Evolutionary conservation across 2,329 filamentous ascomycete genomes (phyloP).

Genomic region (Aspergillus brunneoviolaceus): DNA sequence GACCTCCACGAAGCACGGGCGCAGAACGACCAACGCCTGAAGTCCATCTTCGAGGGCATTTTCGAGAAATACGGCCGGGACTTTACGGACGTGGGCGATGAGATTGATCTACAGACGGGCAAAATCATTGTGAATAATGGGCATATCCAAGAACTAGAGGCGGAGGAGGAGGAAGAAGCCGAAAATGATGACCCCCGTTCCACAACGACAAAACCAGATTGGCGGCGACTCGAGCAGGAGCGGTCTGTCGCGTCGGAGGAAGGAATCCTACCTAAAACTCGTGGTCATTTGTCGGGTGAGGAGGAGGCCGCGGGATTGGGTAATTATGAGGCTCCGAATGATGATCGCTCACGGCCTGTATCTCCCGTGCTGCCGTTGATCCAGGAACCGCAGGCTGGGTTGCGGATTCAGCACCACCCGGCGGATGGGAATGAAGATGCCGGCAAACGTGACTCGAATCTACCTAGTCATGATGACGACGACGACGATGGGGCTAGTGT

Average conservation of each 20-base stretch:
- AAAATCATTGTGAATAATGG: slow-evolving; percentile 88
- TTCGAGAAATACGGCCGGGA: slow-evolving; percentile 85
- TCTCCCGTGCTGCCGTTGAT: slow-evolving; percentile 1
- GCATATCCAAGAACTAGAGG: slow-evolving; percentile 58
- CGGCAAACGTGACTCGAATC: slow-evolving; percentile 6
- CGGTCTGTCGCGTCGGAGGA: background rate
- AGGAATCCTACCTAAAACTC: background rate
- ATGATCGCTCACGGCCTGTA: slow-evolving; percentile 30
- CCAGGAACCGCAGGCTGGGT: background rate
- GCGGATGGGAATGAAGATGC: slow-evolving; percentile 11
- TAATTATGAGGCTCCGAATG: slow-evolving; percentile 42
- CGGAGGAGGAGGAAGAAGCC: too few species aligned
- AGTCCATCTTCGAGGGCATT: slow-evolving; percentile 82
- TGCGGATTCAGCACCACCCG: background rate
- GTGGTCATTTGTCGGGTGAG: too few species aligned
- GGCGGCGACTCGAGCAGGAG: background rate
- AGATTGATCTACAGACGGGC: slow-evolving; percentile 81
- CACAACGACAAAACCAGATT: too few species aligned
- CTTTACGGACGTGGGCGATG: slow-evolving; percentile 80
- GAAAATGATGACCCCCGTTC: too few species aligned
- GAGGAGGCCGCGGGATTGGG: too few species aligned
- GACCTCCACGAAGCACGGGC: slow-evolving; percentile 63
- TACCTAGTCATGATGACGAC: background rate
- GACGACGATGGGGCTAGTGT: slow-evolving; percentile 22
- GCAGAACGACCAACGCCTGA: slow-evolving; percentile 69